Evolutionary conservation across 2,329 filamentous ascomycete species (phyloP), one percentile per base, ranked within the genome.

Genomic region (Exutisphaerella laricina): DNA sequence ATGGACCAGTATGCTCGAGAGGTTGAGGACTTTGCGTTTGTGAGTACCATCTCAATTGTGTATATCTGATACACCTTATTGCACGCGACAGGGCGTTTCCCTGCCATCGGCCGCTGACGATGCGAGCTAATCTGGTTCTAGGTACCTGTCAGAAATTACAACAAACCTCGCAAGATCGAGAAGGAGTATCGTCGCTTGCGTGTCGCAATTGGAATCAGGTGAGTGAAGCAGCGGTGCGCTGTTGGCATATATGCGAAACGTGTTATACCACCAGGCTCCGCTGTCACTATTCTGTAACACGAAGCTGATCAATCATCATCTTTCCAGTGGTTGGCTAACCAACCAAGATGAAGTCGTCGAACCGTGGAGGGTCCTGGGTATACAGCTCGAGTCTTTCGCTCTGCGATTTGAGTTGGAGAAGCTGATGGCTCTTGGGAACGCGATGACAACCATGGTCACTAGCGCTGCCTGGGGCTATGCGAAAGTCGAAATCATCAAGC

Each of bases 1-100:
- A 85, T 96, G 74, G 87, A 95, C 51, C 74, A 82, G n/a, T 94
- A 94, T 61, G 78, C 84, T 8, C 81, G 80, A 54, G 88, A 95
- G 51, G 82, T 97, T 12, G 80, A 87, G 56, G 89, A 97, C 59
- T 94, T 96, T 64, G 87, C 80, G 0, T 86, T 97, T 56, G 66
- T 95, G 8, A n/a, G n/a, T n/a, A n/a, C n/a, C n/a, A n/a, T n/a
- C n/a, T n/a, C n/a, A n/a, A n/a, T n/a, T n/a, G n/a, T n/a, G n/a
- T n/a, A n/a, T n/a, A n/a, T n/a, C n/a, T n/a, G n/a, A n/a, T n/a
- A n/a, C n/a, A n/a, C n/a, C n/a, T n/a, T n/a, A n/a, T n/a, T n/a
- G n/a, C n/a, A n/a, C n/a, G n/a, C n/a, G n/a, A n/a, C n/a, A n/a
- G n/a, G n/a, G n/a, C n/a, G n/a, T n/a, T n/a, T n/a, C n/a, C n/a